A percentile compares a stretch with the other conserved stretches of the same genome.
Evolutionary conservation across 2,329 filamentous ascomycete species (phyloP).

Genomic region (Xylaria sp.): DNA sequence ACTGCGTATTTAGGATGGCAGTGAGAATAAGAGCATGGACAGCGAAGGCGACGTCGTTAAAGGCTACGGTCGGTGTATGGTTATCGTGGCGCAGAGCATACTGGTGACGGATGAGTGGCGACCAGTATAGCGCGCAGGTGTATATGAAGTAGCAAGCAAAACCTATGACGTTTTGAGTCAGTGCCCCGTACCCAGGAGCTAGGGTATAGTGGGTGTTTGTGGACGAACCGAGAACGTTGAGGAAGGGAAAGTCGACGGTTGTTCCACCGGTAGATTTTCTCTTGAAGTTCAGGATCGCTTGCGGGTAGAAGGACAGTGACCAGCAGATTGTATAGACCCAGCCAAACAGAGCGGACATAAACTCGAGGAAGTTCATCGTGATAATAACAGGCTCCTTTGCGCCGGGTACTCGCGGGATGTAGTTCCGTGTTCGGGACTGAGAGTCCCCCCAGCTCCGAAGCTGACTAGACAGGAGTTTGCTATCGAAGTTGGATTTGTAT

Average conservation of each 20-base stretch:
- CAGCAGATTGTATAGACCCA: conserved; percentile 82
- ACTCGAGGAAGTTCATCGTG: conserved; percentile 57
- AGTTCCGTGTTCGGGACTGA: background rate
- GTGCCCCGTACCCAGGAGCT: background rate
- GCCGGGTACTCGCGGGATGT: conserved; percentile 4
- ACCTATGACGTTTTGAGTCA: conserved; percentile 55
- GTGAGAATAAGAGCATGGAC: conserved; percentile 81
- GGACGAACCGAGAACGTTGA: conserved; percentile 72
- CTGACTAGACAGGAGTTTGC: background rate
- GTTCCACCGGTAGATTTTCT: conserved; percentile 84
- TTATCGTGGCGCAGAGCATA: conserved; percentile 84
- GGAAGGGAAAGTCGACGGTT: conserved; percentile 85
- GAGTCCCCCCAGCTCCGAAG: background rate
- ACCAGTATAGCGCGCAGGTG: conserved; percentile 81
- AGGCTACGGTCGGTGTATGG: conserved; percentile 82
- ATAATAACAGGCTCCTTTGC: background rate
- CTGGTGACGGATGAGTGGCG: conserved; percentile 78
- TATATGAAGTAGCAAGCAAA: conserved; percentile 82
- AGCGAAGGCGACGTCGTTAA: conserved; percentile 93
- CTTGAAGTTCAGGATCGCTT: conserved; percentile 81
- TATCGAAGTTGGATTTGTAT: background rate
- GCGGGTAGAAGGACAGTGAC: conserved; percentile 94
- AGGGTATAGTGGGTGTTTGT: background rate
- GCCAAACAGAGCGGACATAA: conserved; percentile 71
- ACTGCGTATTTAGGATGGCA: conserved; percentile 79